Base-by-base conservation (phyloP, 805 yeast genomes). In the Candida ponderosae region DNA sequence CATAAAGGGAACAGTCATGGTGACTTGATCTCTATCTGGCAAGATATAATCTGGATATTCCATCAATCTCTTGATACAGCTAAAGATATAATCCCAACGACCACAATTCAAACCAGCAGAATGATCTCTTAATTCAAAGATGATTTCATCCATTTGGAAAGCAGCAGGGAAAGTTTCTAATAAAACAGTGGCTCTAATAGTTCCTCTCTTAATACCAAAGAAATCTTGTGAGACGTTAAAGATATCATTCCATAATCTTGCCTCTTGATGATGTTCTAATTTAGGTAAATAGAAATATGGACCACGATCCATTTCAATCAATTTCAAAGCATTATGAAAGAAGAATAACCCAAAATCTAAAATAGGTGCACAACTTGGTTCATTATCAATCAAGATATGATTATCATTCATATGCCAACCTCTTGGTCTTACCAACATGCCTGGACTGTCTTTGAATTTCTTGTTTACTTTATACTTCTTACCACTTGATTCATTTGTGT, bases 41-140 rank as follows among this genome's bases (percentile, higher is more conserved):
- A 83, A 65, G 41, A 83, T 68, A 53, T 76, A 79, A 32, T 72
- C 72, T 36, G 76, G 72, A 51, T 76, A 74, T 61, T 79, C 79
- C 63, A 87, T 74, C 47, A 83, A 70, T 31, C 83, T 68, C 62
- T 83, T 83, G 59, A 83, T 81, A 44, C 84, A 80, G 29, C 85
- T 77, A 65, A 83, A 83, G 61, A 83, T 82, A 63, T 83, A 83
- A 62, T 83, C 94, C 90, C 93, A 83, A 64, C 94, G 74, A 50
- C 94, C 94, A 70, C 93, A 83, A 65, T 83, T 83, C 60, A 83
- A 70, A 39, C 93, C 94, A 10, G 82, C 72, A 37, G 83, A 79
- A 59, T 83, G 94, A 36, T 76, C 78, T 59, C 87, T 70, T 54
- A 83, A 68, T 53, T 83, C 83, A 54, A 76, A 83, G 51, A 83